Evolutionary conservation across 495 filamentous ascomycete species (phyloP).

Genomic region (Letharia lupina): DNA sequence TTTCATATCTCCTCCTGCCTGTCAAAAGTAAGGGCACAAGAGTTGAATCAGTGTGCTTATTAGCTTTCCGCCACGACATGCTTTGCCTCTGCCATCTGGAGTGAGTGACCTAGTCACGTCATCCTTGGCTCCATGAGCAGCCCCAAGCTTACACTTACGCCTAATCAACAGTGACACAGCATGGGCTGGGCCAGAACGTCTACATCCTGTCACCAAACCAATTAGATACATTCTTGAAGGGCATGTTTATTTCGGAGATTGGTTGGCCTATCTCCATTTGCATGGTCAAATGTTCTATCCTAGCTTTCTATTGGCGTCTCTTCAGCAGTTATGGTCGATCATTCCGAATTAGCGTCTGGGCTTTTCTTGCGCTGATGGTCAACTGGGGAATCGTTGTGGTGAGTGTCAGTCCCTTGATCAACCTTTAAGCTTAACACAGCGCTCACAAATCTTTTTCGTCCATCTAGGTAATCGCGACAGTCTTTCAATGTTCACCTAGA

Average conservation of each 20-base stretch:
- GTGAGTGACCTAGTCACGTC: not conserved
- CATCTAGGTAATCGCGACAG: slow-evolving; percentile 24
- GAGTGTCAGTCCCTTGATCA: not conserved
- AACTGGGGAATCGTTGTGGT: slow-evolving; percentile 9
- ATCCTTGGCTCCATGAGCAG: not conserved
- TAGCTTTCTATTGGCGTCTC: slow-evolving; percentile 37
- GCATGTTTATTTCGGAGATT: slow-evolving; percentile 8
- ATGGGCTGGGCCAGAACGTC: not conserved
- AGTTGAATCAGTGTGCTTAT: not conserved
- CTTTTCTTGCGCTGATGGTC: slow-evolving; percentile 27
- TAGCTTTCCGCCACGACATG: slow-evolving; percentile 9
- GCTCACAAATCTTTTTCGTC: not conserved
- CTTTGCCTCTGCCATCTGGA: slow-evolving; percentile 4
- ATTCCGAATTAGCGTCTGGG: slow-evolving; percentile 23
- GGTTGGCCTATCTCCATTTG: slow-evolving; percentile 26
- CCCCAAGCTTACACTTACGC: not conserved
- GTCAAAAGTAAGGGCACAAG: not conserved
- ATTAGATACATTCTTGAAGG: not conserved
- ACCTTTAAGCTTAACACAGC: not conserved
- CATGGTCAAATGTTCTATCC: slow-evolving; percentile 32
- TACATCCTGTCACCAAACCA: not conserved
- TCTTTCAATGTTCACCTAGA: slow-evolving; percentile 32
- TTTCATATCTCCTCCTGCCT: not conserved
- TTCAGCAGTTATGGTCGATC: slow-evolving; percentile 20
- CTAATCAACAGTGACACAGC: slow-evolving; percentile 5